These are phyloP conservation scores for Claviceps paspali DNA, from an alignment of 2,329 filamentous ascomycete genomes.

Conservation along the genomic window DNA sequence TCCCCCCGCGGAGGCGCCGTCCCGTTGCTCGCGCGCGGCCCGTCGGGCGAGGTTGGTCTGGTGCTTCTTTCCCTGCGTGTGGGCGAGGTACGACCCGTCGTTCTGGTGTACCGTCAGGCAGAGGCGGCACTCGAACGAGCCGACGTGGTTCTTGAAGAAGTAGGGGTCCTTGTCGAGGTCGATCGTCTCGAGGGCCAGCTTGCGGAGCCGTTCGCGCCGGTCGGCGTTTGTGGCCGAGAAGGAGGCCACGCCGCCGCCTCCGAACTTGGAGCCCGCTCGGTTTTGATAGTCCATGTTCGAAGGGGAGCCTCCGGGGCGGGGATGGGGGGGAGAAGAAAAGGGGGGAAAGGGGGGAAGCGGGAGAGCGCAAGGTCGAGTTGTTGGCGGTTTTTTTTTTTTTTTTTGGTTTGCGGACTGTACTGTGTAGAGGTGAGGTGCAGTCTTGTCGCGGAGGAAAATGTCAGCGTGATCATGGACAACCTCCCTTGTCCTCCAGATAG, in stretches of 20 bases:
- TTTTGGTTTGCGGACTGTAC: too few relatives aligned
- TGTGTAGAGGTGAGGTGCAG: too few relatives aligned
- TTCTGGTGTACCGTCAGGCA: conserved; percentile 98
- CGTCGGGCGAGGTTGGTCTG: conserved; percentile 95
- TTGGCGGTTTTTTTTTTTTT: too few relatives aligned
- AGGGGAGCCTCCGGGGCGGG: too few relatives aligned
- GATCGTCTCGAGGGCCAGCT: conserved; percentile 96
- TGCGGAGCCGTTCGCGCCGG: conserved; percentile 89
- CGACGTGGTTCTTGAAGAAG: conserved; percentile 99
- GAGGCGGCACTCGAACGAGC: conserved; percentile 92
- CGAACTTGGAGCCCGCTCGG: conserved; percentile 92
- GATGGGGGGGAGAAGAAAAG: too few relatives aligned
- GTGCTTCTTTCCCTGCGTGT: conserved; percentile 97
- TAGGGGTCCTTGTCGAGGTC: conserved; percentile 99
- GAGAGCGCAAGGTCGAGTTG: too few relatives aligned
- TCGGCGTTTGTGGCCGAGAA: conserved; percentile 89
- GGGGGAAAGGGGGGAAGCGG: too few relatives aligned
- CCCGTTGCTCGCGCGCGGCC: conserved; percentile 87
- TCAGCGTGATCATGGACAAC: too few relatives aligned
- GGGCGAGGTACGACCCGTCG: conserved; percentile 94
- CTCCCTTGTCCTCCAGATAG: too few relatives aligned
- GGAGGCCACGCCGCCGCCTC: conserved; percentile 90
- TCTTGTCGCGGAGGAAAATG: too few relatives aligned
- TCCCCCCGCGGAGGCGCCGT: too few relatives aligned
- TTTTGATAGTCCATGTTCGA: conserved; percentile 83